Base-by-base conservation (phyloP, 768 basidiomycete genomes). In the Amanita jacksonii region DNA sequence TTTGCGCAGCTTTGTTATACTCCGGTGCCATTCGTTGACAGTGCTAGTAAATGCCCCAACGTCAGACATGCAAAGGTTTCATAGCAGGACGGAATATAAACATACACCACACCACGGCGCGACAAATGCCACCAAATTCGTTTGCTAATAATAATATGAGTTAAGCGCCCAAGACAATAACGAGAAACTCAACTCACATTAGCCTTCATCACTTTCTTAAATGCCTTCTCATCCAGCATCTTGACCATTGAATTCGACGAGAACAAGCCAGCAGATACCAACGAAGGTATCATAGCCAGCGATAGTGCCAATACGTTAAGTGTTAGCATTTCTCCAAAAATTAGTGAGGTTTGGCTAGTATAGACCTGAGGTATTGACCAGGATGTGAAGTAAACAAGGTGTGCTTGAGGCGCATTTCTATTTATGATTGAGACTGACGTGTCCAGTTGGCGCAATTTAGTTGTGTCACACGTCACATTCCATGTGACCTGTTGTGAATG, bases 71-170 rank as follows among this genome's bases (percentile, higher is more conserved):
- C 20, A 9, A 9, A 28, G 8, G 12, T 42, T 25, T 19, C 24
- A 15, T 22, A 8, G 4, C 19, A 16, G 12, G 4, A n/a, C 4
- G 3, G 8, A 9, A 4, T 20, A 42, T 23, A 32, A 25, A 66
- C 83, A 58, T 60, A 87, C 85, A 51, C 85, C 86, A 56, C 86
- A 91, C 92, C 91, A 94, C 3, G 90, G 86, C n/a, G 92, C 92
- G 9, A 92, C 84, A 57, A 93, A 96, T 1, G 89, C 92, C 13
- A 94, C 81, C 56, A 92, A 61, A 49, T 71, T 76, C 24, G 87
- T 84, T 63, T 74, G 67, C 87, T 89, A 52, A 8, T 37, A 8
- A 5, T 37, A 18, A 16, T 16, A 30, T 25, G 32, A 12, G 44
- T 38, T 4, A 27, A 43, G 1, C 16, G n/a, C 18, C 28, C 45